phyloP scores from a whole-genome alignment of 2,329 filamentous ascomycete species.

The Trichophyton simii region DNA sequence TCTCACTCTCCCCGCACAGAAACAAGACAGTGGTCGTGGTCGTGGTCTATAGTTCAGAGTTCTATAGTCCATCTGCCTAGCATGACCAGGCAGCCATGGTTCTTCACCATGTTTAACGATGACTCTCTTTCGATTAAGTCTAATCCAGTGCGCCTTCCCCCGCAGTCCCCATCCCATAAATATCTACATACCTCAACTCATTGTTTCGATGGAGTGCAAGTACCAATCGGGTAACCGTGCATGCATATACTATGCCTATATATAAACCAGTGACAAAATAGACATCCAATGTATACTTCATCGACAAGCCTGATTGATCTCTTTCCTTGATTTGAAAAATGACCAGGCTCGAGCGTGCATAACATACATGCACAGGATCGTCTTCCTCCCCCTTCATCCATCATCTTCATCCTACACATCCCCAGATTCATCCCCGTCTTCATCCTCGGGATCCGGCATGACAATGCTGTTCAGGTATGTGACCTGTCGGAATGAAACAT shows the following conservation, averaged over 20 bases:
- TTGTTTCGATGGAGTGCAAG: neutral
- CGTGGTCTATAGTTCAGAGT: neutral
- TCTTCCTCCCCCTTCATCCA: neutral
- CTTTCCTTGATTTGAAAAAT: neutral
- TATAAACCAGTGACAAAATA: neutral
- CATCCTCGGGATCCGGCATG: conserved; percentile 53
- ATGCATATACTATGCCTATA: conserved; percentile 1
- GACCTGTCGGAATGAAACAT: conserved; percentile 36
- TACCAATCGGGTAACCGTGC: neutral
- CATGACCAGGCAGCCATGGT: neutral
- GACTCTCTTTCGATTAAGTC: neutral
- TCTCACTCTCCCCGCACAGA: neutral
- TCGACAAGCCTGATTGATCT: neutral
- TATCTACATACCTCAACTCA: neutral
- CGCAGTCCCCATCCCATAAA: neutral
- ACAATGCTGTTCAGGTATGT: conserved; percentile 60
- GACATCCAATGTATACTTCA: neutral
- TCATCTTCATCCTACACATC: conserved; percentile 7
- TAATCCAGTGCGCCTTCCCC: neutral
- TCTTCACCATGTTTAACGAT: neutral
- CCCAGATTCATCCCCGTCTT: conserved; percentile 30
- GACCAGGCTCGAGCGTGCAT: neutral
- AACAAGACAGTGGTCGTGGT: neutral
- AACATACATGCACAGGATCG: neutral
- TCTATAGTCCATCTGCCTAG: neutral